Base-by-base conservation (phyloP, 2,329 filamentous ascomycete species). In the Colletotrichum caudatum region DNA sequence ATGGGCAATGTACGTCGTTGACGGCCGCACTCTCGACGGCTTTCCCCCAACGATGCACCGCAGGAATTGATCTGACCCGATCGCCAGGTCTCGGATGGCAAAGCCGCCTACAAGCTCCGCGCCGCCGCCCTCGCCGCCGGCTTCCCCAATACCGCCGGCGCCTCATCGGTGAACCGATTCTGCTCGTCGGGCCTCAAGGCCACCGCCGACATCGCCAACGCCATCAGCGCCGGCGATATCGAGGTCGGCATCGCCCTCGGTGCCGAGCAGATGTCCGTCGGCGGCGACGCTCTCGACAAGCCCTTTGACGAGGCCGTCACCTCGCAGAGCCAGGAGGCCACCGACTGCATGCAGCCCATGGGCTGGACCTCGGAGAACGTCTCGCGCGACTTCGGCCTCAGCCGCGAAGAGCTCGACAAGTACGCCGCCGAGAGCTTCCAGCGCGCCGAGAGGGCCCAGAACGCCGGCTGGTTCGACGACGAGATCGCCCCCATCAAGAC, bases 321-420 rank as follows among this genome's bases (percentile, higher is more conserved):
- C 58, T 80, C 84, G 76, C 84, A 87, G 78, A 92, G 88, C 83
- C 92, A 94, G 80, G 94, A 98, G 79, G 89, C 94, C 0, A 82
- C 82, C 58, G 95, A 98, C 84, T 96, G 94, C 87, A 90, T 95
- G 90, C 90, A 94, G 87, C 93, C 95, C 75, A 99, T 99, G 96
- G 96, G 96, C 29, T 97, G 97, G 89, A 99, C 96, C 3, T 95
- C 92, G 71, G 96, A 99, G 86, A 98, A 98, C 80, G 94, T 99
- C 37, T 94, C 92, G 77, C 90, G 90, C 60, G 96, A 98, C 84
- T 98, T 98, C 82, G 89, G 92, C 79, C 91, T 99, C 80, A 84
- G 89, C 2, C 90, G 96, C 73, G 91, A 95, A 79, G 84, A 85
- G 80, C 93, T 98, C 84, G 96, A 99, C 82, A 85, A 88, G 75